phyloP scores from a whole-genome alignment of 1,284 basidiomycete species.

The Albatrellus sp. region DNA sequence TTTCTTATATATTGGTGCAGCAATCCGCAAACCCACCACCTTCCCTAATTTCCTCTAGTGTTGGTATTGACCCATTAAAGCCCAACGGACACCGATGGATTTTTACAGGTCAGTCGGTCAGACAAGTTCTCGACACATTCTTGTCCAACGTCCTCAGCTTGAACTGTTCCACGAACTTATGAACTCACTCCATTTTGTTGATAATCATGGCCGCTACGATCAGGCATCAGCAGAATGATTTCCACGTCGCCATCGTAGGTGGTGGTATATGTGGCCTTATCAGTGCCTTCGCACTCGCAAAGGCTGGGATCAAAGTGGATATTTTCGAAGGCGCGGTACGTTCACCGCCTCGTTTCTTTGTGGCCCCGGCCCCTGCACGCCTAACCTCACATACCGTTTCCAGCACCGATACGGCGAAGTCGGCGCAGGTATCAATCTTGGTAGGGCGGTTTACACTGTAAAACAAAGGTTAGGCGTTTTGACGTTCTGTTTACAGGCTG shows the following conservation, averaged over 20 bases:
- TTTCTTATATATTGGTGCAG: too few relatives aligned
- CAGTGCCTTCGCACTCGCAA: constrained; percentile 10
- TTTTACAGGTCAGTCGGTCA: too few relatives aligned
- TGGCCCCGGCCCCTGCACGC: not conserved
- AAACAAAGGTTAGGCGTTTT: not conserved
- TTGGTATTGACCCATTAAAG: too few relatives aligned
- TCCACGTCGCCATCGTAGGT: constrained; percentile 12
- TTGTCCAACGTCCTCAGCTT: too few relatives aligned
- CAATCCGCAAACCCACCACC: too few relatives aligned
- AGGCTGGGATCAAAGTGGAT: constrained; percentile 9
- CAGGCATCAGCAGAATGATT: not conserved
- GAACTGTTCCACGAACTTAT: too few relatives aligned
- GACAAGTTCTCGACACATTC: too few relatives aligned
- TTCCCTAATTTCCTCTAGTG: too few relatives aligned
- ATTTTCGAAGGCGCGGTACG: constrained; percentile 12
- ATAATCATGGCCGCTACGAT: too few relatives aligned
- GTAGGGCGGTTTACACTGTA: constrained; percentile 22
- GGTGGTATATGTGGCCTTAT: constrained; percentile 13
- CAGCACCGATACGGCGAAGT: constrained; percentile 35
- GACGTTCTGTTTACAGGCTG: constrained; percentile 22
- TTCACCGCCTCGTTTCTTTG: not conserved
- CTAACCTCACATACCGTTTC: not conserved
- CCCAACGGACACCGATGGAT: too few relatives aligned
- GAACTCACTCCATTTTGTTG: too few relatives aligned
- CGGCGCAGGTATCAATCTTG: constrained; percentile 41